Evolutionary conservation across 2,329 filamentous ascomycete genomes (phyloP).

Genomic region (Lojkania enalia): DNA sequence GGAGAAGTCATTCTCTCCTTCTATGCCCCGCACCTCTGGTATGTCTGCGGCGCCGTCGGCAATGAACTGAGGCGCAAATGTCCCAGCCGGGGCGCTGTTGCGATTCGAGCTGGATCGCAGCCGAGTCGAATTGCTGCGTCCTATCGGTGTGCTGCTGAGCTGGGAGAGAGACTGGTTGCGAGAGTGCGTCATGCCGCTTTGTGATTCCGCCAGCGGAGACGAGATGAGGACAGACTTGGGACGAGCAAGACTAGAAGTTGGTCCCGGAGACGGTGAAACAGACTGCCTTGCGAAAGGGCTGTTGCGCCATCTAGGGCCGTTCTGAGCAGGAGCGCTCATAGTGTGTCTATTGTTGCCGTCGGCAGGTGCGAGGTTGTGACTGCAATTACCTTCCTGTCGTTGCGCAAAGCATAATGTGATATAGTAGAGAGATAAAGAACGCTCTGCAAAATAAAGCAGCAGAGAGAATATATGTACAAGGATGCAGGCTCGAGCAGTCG

Average conservation of each 20-base stretch:
- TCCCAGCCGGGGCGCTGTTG: constrained; percentile 69
- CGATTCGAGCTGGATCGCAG: constrained; percentile 65
- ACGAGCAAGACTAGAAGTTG: constrained; percentile 53
- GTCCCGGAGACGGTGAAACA: constrained; percentile 63
- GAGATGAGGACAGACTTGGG: constrained; percentile 78
- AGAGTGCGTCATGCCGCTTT: constrained; percentile 57
- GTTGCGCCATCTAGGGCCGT: constrained; percentile 72
- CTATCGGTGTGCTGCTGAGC: constrained; percentile 45
- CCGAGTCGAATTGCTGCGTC: constrained; percentile 41
- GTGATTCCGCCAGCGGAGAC: constrained; percentile 56
- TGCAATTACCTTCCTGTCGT: constrained; percentile 18
- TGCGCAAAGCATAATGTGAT: constrained; percentile 28
- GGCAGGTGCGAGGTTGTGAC: constrained; percentile 24
- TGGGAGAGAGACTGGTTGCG: constrained; percentile 68
- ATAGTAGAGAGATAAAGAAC: constrained; percentile 16
- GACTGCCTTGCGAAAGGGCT: constrained; percentile 76
- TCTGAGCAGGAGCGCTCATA: constrained; percentile 61
- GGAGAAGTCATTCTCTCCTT: constrained; percentile 98
- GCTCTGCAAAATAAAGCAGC: not conserved
- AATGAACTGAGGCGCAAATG: constrained; percentile 96
- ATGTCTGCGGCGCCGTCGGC: constrained; percentile 71
- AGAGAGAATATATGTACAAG: constrained; percentile 28
- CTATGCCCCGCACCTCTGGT: constrained; percentile 70
- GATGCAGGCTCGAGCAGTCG: constrained; percentile 13
- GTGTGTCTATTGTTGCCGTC: constrained; percentile 16